Conservation (phyloP, 371 early-diverging fungal genomes). For the Mucor piriformis region DNA sequence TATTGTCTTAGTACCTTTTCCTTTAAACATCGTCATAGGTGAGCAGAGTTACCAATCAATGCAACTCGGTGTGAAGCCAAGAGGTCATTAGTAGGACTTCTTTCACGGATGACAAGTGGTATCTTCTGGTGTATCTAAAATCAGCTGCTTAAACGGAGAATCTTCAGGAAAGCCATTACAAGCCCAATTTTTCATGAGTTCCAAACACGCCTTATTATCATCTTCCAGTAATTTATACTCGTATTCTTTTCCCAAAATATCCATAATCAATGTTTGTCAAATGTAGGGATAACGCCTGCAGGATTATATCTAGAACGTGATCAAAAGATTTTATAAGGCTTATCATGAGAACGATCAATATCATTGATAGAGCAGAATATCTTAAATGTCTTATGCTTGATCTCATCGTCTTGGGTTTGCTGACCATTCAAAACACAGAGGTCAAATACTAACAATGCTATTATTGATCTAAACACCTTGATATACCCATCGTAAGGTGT, state of each 20-base stretch:
- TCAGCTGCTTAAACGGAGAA: not conserved
- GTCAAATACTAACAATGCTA: no score
- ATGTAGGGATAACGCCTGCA: not conserved
- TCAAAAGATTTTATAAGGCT: slow-evolving; percentile 5
- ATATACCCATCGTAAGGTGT: no score
- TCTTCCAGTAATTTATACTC: no score
- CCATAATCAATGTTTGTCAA: no score
- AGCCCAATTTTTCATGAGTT: slow-evolving; percentile 1
- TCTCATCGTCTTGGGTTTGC: not conserved
- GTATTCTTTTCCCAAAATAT: no score
- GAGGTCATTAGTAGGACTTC: not conserved
- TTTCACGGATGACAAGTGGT: slow-evolving; percentile 8
- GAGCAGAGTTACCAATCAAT: slow-evolving; percentile 19
- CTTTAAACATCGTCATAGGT: slow-evolving; percentile 28
- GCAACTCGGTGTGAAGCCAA: slow-evolving; percentile 2
- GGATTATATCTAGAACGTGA: not conserved
- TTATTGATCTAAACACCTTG: no score
- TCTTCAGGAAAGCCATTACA: not conserved
- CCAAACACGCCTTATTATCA: not conserved
- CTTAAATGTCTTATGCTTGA: not conserved
- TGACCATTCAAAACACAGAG: not conserved
- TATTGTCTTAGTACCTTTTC: slow-evolving; percentile 6
- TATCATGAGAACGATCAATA: not conserved
- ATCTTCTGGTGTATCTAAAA: not conserved
- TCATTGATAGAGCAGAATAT: slow-evolving; percentile 7